phyloP scores from a whole-genome alignment of 495 filamentous ascomycete species.

The Hypoxylon intermedium region DNA sequence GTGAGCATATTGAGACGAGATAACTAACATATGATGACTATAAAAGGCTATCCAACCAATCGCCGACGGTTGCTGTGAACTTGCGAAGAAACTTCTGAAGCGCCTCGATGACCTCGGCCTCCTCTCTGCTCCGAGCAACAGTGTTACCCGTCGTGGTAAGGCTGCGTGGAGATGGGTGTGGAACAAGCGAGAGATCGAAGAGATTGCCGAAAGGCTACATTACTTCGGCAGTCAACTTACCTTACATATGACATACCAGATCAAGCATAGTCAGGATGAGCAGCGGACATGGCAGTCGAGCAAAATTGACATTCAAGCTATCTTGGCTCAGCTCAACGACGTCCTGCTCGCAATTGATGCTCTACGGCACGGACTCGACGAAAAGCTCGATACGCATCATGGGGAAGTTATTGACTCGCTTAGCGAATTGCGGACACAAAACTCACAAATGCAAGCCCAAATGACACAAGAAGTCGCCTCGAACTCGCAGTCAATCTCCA shows the following conservation, averaged over 20 bases:
- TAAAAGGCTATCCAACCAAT: background rate
- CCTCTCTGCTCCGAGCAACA: background rate
- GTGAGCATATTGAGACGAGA: too few relatives aligned
- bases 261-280: background rate
- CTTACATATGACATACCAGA: constrained; percentile 1
- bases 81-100: constrained; percentile 1
- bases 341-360: background rate
- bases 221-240: background rate
- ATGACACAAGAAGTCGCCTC: background rate
- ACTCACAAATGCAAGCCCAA: background rate
- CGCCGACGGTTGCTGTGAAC: constrained; percentile 3
- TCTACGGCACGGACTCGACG: background rate
- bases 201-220: constrained; percentile 1
- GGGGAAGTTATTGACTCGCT: background rate
- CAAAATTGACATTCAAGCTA: background rate
- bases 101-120: background rate
- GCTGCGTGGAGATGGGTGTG: constrained; percentile 5
- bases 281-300: constrained; percentile 3
- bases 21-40: background rate
- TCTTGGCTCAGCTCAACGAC: background rate
- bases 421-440: background rate
- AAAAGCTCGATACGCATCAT: background rate
- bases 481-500: background rate
- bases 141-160: background rate
- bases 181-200: constrained; percentile 15